phyloP scores from a whole-genome alignment of 2,329 filamentous ascomycete genomes.

The Simplicillium aogashimaense region DNA sequence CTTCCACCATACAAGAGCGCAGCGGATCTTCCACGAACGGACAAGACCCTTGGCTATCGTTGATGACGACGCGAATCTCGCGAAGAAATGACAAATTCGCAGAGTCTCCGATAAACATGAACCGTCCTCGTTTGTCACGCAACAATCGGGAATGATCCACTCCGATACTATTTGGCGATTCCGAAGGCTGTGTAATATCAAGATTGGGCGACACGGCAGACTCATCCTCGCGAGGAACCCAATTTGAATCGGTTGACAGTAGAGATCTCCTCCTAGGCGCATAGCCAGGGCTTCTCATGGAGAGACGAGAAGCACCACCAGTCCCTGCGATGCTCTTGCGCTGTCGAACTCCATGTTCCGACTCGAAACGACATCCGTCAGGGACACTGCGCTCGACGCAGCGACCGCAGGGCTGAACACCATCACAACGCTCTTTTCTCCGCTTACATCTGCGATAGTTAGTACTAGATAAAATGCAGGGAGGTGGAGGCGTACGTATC shows the following conservation, averaged over 20 bases:
- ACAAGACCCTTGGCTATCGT: conserved; percentile 12
- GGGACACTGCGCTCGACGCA: conserved; percentile 6
- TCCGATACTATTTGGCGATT: not conserved
- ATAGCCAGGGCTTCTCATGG: not conserved
- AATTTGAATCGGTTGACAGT: not conserved
- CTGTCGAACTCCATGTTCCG: conserved; percentile 3
- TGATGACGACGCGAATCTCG: conserved; percentile 13
- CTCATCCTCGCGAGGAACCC: not conserved
- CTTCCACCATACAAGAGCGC: conserved; percentile 16
- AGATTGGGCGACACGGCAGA: not conserved
- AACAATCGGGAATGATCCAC: conserved; percentile 6
- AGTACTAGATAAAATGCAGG: not conserved
- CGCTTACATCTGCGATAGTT: conserved; percentile 4
- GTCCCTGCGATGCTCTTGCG: not conserved
- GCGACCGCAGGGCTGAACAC: conserved; percentile 6
- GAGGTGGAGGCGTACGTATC: not conserved
- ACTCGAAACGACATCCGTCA: conserved; percentile 5
- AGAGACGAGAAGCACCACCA: not conserved
- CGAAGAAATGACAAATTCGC: conserved; percentile 16
- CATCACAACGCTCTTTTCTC: conserved; percentile 9
- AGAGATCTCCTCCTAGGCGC: not conserved
- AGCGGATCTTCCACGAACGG: conserved; percentile 17
- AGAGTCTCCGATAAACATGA: conserved; percentile 11
- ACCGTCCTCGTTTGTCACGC: conserved; percentile 5
- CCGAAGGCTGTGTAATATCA: not conserved